These are phyloP conservation scores for Lasiodiplodia sp. DNA, from an alignment of 2,329 filamentous ascomycete species.

Conservation along the genomic window DNA sequence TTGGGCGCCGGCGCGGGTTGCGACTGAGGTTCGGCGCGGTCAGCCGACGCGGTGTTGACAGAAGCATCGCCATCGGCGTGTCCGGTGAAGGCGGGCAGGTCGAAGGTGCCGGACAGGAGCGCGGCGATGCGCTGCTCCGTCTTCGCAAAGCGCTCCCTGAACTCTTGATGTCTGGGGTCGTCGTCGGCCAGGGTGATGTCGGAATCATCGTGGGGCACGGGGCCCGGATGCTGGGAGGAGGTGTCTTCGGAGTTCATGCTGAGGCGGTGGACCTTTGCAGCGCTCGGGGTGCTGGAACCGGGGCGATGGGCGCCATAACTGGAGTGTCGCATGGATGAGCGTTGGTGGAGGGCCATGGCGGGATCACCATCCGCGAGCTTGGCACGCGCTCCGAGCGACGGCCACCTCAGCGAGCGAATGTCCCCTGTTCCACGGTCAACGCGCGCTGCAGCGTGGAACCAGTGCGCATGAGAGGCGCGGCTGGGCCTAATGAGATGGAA, in stretches of 20 bases:
- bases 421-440: slow-evolving; percentile 51
- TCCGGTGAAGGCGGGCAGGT: slow-evolving; percentile 15
- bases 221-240: slow-evolving; percentile 48
- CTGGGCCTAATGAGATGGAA: slow-evolving; percentile 36
- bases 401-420: slow-evolving; percentile 42
- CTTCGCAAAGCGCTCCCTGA: slow-evolving; percentile 78
- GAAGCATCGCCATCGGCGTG: slow-evolving; percentile 26
- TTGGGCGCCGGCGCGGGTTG: slow-evolving; percentile 65
- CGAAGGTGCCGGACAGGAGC: slow-evolving; percentile 66
- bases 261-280: slow-evolving; percentile 49
- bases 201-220: slow-evolving; percentile 47
- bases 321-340: slow-evolving; percentile 50
- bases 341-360: slow-evolving; percentile 39
- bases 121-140: slow-evolving; percentile 78
- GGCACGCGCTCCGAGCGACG: slow-evolving; percentile 44
- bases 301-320: slow-evolving; percentile 49
- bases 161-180: slow-evolving; percentile 61
- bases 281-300: slow-evolving; percentile 44
- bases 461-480: slow-evolving; percentile 47
- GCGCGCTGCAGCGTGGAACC: slow-evolving; percentile 47
- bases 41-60: slow-evolving; percentile 38
- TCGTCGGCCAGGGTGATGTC: slow-evolving; percentile 54
- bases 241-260: slow-evolving; percentile 53
- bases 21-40: slow-evolving; percentile 52
- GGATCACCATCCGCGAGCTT: slow-evolving; percentile 40